Evolutionary conservation across 2,329 filamentous ascomycete species (phyloP).

Genomic region (Xylariaceae sp.): DNA sequence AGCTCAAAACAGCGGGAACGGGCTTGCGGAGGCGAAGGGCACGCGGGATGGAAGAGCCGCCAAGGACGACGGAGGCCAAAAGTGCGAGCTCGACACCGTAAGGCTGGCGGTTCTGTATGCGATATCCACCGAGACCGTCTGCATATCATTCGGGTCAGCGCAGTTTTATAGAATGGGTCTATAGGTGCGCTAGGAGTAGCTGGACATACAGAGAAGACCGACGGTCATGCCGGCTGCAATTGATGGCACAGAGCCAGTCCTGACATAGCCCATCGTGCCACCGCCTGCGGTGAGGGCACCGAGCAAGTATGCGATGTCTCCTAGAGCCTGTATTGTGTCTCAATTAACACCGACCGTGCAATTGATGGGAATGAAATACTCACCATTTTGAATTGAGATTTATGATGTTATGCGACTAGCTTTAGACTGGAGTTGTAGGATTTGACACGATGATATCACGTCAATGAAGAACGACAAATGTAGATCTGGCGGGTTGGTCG

Average conservation of each 20-base stretch:
- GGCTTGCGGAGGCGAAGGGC: slow-evolving; percentile 82
- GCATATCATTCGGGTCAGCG: slow-evolving; percentile 7
- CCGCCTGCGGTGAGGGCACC: slow-evolving; percentile 80
- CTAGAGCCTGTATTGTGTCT: slow-evolving; percentile 31
- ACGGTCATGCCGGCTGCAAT: slow-evolving; percentile 81
- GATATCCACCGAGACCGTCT: slow-evolving; percentile 77
- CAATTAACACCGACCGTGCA: slow-evolving; percentile 17
- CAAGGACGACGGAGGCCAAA: slow-evolving; percentile 80
- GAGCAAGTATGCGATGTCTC: slow-evolving; percentile 70
- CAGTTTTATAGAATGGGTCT: slow-evolving; percentile 1
- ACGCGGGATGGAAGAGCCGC: slow-evolving; percentile 77
- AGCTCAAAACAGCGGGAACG: slow-evolving; percentile 73
- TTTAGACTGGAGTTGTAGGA: background rate
- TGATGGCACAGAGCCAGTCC: slow-evolving; percentile 82
- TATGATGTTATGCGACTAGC: background rate
- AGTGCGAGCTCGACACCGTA: slow-evolving; percentile 90
- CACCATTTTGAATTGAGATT: slow-evolving; percentile 18
- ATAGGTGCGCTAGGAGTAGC: background rate
- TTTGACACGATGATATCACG: background rate
- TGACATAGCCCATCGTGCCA: slow-evolving; percentile 80
- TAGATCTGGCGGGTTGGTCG: background rate
- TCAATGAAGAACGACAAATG: background rate
- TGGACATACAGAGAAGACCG: slow-evolving; percentile 56
- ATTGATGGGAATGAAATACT: background rate
- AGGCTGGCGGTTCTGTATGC: slow-evolving; percentile 68